phyloP scores from a whole-genome alignment of 2,329 filamentous ascomycete genomes.

The Teratosphaeria pseudoeucalypti region DNA sequence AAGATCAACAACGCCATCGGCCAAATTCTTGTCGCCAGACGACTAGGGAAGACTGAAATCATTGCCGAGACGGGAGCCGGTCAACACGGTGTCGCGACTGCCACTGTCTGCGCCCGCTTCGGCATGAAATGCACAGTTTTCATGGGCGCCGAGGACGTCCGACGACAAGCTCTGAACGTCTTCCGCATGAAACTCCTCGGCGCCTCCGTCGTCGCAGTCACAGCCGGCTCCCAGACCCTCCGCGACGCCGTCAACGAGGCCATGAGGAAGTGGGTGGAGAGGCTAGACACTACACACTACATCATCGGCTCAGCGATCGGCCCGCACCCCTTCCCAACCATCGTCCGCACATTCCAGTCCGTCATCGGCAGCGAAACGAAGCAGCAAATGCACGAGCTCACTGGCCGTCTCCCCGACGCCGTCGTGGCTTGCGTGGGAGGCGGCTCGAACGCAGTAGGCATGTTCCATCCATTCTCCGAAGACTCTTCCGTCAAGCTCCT shows the following conservation, averaged over 20 bases:
- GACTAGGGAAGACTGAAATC: slow-evolving; percentile 89
- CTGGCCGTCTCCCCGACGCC: slow-evolving; percentile 84
- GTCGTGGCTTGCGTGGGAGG: slow-evolving; percentile 95
- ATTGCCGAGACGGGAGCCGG: slow-evolving; percentile 97
- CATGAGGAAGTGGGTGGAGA: slow-evolving; percentile 83
- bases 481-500: slow-evolving; percentile 78
- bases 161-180: slow-evolving; percentile 90
- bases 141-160: slow-evolving; percentile 97
- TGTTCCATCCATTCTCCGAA: slow-evolving; percentile 93
- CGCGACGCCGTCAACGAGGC: slow-evolving; percentile 80
- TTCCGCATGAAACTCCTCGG: slow-evolving; percentile 97
- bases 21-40: slow-evolving; percentile 74
- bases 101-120: slow-evolving; percentile 95
- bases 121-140: slow-evolving; percentile 96
- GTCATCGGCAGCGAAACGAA: slow-evolving; percentile 95
- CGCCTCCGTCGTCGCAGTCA: slow-evolving; percentile 83
- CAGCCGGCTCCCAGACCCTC: slow-evolving; percentile 65
- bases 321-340: slow-evolving; percentile 94
- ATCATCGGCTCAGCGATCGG: slow-evolving; percentile 97
- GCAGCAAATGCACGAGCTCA: slow-evolving; percentile 73
- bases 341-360: slow-evolving; percentile 93
- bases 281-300: slow-evolving; percentile 91
- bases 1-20: slow-evolving; percentile 99
- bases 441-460: slow-evolving; percentile 88
- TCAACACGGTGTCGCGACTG: slow-evolving; percentile 94